phyloP scores from a whole-genome alignment of 2,329 filamentous ascomycete species.

The Fonsecaea erecta region DNA sequence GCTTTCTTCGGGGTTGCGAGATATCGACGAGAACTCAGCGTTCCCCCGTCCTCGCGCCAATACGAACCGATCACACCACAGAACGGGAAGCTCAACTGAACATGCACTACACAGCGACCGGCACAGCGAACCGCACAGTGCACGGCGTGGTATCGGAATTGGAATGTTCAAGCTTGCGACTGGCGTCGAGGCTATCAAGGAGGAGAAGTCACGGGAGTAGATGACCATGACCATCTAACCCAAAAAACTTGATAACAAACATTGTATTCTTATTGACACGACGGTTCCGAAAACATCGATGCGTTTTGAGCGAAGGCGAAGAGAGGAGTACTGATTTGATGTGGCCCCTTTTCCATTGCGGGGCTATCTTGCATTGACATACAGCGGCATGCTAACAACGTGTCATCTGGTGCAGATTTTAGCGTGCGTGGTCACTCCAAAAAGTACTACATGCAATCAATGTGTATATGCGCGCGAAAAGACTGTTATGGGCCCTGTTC shows the following conservation, averaged over 20 bases:
- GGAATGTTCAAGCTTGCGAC: conserved; percentile 25
- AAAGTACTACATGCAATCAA: not conserved
- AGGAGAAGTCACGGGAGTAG: conserved; percentile 17
- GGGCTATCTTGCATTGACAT: not conserved
- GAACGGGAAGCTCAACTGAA: conserved; percentile 19
- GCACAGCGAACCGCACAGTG: conserved; percentile 12
- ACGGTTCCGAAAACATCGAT: conserved; percentile 4
- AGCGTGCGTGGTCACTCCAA: not conserved
- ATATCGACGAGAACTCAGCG: conserved; percentile 9
- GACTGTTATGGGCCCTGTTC: not conserved
- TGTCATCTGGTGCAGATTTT: not conserved
- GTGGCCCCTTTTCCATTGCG: not conserved
- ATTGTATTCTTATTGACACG: conserved; percentile 1
- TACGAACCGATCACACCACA: conserved; percentile 25
- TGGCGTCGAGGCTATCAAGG: conserved; percentile 26
- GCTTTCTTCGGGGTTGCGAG: conserved; percentile 22
- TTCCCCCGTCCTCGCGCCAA: conserved; percentile 24
- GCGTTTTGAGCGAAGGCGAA: conserved; percentile 29
- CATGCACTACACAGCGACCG: conserved; percentile 2
- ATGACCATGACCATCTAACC: not conserved
- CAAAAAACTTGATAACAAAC: not conserved
- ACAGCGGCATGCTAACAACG: not conserved
- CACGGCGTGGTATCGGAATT: conserved; percentile 22
- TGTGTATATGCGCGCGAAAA: not conserved
- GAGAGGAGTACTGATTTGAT: conserved; percentile 8